Base-by-base conservation (phyloP, 225 moss, liverwort and hornwort genomes). In the Polytrichum commune region DNA sequence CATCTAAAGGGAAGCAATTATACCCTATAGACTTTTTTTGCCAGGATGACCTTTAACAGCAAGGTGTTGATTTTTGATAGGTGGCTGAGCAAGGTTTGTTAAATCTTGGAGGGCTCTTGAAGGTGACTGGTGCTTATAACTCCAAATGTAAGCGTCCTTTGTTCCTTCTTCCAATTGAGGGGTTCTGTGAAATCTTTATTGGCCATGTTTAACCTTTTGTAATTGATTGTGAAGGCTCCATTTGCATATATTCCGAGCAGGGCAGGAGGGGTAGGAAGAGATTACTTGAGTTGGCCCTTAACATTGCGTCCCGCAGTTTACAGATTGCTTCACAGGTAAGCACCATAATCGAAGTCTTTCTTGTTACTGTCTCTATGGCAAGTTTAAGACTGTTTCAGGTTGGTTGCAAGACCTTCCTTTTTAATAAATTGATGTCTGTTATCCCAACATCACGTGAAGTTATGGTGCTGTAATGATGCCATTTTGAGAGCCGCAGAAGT, bases 21-120 rank as follows among this genome's bases (percentile, higher is more conserved):
- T 13, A 46, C 46, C 13, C 13, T 3, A 1, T n/a, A 46, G 4
- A 46, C 46, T 3, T 46, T 16, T 46, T 58, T 58, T 23, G 58
- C 22, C 22, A 23, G 58, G 58, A 58, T 46, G 46, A 46, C 46
- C 13, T 46, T 0, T 46, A 46, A 46, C 46, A 46, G 46, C 4
- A 16, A 46, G 13, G 46, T 46, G 16, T 46, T 46, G 13, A 46
- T 46, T 46, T 77, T 62, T 72, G 63, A 30, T 82, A 91, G 91
- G 71, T 88, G 16, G 78, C 74, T 80, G 80, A 87, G 16, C 7
- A 61, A 24, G 92, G 89, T 29, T 78, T 78, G 29, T 19, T 92
- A 22, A 69, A 88, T 19, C 75, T 89, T 38, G 87, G 87, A 73
- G 92, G 89, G 22, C 77, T 90, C 27, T 62, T 92, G 20, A 70